phyloP scores from a whole-genome alignment of 768 basidiomycete genomes.

The Boletus rubescentipes region DNA sequence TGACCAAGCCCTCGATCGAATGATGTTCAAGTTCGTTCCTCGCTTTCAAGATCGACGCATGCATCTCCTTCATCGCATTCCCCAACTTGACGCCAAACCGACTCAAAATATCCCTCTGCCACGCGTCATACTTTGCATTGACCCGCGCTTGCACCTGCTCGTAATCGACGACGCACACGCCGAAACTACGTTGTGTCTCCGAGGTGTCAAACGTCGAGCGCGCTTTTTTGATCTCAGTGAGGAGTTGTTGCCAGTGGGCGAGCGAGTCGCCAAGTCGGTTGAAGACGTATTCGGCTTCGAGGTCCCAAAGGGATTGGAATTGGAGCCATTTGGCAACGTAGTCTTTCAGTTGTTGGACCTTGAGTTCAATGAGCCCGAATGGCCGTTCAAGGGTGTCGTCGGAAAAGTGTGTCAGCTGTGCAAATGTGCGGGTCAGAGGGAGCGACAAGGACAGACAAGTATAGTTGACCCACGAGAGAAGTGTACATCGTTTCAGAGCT shows the following conservation, averaged over 20 bases:
- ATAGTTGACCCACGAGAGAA: conserved; percentile 57
- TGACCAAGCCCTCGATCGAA: conserved; percentile 87
- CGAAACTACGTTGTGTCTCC: conserved; percentile 89
- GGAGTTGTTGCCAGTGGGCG: conserved; percentile 90
- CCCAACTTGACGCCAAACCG: conserved; percentile 93
- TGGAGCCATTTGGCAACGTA: conserved; percentile 99
- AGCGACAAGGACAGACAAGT: neutral
- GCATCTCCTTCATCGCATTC: conserved; percentile 96
- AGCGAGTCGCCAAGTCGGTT: conserved; percentile 93
- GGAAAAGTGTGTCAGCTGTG: conserved; percentile 69
- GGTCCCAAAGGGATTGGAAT: conserved; percentile 98
- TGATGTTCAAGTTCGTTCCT: conserved; percentile 95
- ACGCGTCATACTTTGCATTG: conserved; percentile 97
- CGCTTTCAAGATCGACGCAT: conserved; percentile 88
- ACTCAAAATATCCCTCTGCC: conserved; percentile 94
- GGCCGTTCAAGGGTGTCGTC: conserved; percentile 77
- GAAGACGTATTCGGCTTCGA: conserved; percentile 96
- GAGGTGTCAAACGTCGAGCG: conserved; percentile 96
- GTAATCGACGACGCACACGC: conserved; percentile 93
- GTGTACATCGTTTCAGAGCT: conserved; percentile 77
- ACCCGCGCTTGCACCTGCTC: conserved; percentile 97
- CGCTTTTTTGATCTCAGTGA: conserved; percentile 96
- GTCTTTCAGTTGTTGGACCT: conserved; percentile 81
- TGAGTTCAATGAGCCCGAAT: conserved; percentile 82
- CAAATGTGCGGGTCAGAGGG: conserved; percentile 4